Evolutionary conservation across 805 yeast genomes (phyloP).

Genomic region (Candida xyloterini): DNA sequence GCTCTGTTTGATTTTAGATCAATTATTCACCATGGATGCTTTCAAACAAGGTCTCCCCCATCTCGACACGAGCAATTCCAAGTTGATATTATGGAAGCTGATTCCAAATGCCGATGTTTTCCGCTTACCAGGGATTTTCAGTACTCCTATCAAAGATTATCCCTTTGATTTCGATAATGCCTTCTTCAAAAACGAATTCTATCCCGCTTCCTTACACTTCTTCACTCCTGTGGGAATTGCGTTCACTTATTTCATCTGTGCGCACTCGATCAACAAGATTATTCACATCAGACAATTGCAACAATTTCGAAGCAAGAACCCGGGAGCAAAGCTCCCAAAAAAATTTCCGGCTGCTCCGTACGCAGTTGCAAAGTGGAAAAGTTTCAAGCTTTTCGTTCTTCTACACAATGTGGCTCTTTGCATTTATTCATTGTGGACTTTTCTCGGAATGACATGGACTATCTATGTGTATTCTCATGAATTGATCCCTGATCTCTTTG

Average conservation of each 20-base stretch:
- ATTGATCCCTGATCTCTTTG: conserved; percentile 29
- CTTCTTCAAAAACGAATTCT: conserved; percentile 33
- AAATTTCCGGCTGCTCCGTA: conserved; percentile 54
- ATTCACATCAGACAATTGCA: conserved; percentile 45
- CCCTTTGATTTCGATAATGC: conserved; percentile 24
- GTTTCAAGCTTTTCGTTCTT: conserved; percentile 54
- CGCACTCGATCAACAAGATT: conserved; percentile 51
- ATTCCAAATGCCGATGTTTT: conserved; percentile 28
- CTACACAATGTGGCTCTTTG: conserved; percentile 62
- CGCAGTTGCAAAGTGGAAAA: conserved; percentile 39
- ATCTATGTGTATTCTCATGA: conserved; percentile 41
- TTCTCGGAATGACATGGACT: conserved; percentile 57
- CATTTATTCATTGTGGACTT: conserved; percentile 68
- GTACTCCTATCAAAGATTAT: conserved; percentile 24
- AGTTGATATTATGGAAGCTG: conserved; percentile 22
- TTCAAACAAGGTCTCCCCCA: conserved; percentile 10
- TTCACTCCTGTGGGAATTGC: conserved; percentile 58
- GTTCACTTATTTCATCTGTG: conserved; percentile 52
- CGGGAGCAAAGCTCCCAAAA: conserved; percentile 29
- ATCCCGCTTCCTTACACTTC: conserved; percentile 43
- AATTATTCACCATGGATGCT: conserved; percentile 3
- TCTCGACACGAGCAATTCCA: conserved; percentile 8
- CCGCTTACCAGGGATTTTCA: conserved; percentile 24
- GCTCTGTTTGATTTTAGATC: neutral
- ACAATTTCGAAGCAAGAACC: conserved; percentile 29